These are phyloP conservation scores for Arabis alpina DNA, from an alignment of 345 rosid species.

Conservation along the genomic window DNA sequence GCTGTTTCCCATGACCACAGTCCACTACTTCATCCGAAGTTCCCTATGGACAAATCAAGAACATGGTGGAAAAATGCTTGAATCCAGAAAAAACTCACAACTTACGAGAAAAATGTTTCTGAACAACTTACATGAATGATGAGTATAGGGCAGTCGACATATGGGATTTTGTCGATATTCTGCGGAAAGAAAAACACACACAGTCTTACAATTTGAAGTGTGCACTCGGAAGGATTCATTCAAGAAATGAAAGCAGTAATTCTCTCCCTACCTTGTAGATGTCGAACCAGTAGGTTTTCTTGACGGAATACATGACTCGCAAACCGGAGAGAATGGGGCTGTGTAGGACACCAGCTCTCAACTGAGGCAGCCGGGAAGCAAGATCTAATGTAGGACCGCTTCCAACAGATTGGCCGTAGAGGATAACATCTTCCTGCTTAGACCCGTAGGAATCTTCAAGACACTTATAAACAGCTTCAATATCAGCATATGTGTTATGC, in stretches of 20 bases:
- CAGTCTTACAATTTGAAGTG: background rate
- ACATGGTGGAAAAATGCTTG: too few species aligned
- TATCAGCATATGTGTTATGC: slow-evolving; percentile 91
- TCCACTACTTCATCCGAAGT: slow-evolving; percentile 95
- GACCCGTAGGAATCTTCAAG: slow-evolving; percentile 83
- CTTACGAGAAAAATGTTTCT: too few species aligned
- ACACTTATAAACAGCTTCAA: slow-evolving; percentile 93
- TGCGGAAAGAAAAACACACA: slow-evolving; percentile 43
- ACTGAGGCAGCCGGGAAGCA: slow-evolving; percentile 68
- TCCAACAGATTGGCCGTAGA: slow-evolving; percentile 96
- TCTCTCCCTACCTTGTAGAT: slow-evolving; percentile 77
- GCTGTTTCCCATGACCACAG: slow-evolving; percentile 92
- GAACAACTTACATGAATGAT: slow-evolving; percentile 78
- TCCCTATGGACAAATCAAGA: slow-evolving; percentile 69
- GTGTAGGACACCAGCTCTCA: slow-evolving; percentile 86
- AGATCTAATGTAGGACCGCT: slow-evolving; percentile 97
- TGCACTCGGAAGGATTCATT: background rate
- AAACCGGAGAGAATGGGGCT: slow-evolving; percentile 96
- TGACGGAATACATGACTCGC: slow-evolving; percentile 95
- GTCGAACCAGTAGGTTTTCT: slow-evolving; percentile 97
- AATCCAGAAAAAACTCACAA: too few species aligned
- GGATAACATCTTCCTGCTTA: slow-evolving; percentile 88
- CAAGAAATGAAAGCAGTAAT: background rate
- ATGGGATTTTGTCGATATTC: slow-evolving; percentile 97
- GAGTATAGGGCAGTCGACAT: slow-evolving; percentile 87